Conservation (phyloP, 2,329 filamentous ascomycete genomes). For the Colletotrichum simmondsii region DNA sequence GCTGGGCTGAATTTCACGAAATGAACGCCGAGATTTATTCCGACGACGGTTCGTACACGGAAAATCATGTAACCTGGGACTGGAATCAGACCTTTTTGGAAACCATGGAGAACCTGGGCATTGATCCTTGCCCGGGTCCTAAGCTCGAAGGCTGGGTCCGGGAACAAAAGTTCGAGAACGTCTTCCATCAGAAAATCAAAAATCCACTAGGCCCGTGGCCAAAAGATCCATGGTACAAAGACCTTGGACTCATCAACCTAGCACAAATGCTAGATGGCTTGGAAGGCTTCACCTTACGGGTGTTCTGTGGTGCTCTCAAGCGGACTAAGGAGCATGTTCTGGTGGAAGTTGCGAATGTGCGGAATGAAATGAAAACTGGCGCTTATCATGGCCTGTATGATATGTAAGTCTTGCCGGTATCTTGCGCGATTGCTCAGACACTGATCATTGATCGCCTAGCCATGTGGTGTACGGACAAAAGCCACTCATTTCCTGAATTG, state of each 20-base stretch:
- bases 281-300: slow-evolving; percentile 37
- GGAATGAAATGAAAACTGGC: slow-evolving; percentile 39
- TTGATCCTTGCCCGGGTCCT: slow-evolving; percentile 44
- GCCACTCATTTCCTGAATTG: too few species aligned
- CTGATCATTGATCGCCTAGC: too few species aligned
- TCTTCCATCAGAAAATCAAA: slow-evolving; percentile 38
- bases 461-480: too few species aligned
- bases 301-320: slow-evolving; percentile 44
- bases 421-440: too few species aligned
- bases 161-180: slow-evolving; percentile 49
- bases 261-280: slow-evolving; percentile 35
- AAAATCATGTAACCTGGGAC: not conserved
- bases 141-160: slow-evolving; percentile 41
- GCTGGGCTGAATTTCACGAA: too few species aligned
- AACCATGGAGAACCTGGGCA: slow-evolving; percentile 47
- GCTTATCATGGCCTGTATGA: too few species aligned
- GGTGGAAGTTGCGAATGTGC: slow-evolving; percentile 40
- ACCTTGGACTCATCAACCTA: slow-evolving; percentile 40
- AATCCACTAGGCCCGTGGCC: too few species aligned
- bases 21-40: too few species aligned
- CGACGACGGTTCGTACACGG: too few species aligned
- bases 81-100: slow-evolving; percentile 46
- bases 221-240: slow-evolving; percentile 37
- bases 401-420: too few species aligned
- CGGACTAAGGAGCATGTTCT: slow-evolving; percentile 41